Conservation (phyloP, 177 flowering plant genomes). For the Tripterygium wilfordii region DNA sequence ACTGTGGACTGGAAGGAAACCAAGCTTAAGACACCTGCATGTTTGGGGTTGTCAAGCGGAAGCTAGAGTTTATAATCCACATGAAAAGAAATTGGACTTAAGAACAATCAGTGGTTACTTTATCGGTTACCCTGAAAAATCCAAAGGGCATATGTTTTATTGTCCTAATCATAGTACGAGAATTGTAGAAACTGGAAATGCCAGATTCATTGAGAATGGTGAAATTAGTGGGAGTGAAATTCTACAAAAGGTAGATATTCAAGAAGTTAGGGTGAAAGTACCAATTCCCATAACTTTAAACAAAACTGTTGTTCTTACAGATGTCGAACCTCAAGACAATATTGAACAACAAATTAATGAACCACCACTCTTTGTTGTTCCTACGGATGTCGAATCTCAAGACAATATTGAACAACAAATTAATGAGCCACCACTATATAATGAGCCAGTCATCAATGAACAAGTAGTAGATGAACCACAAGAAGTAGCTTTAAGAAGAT, state of each 20-base stretch:
- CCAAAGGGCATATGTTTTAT: not conserved
- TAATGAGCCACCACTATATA: not conserved
- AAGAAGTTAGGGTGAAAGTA: not conserved
- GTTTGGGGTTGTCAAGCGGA: not conserved
- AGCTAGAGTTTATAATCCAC: not conserved
- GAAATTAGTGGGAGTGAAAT: constrained; percentile 3
- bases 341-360: not conserved
- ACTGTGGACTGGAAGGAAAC: not conserved
- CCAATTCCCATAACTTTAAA: not conserved
- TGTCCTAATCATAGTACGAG: not conserved
- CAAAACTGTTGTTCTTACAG: not conserved
- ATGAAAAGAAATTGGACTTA: not conserved
- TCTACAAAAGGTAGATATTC: not conserved
- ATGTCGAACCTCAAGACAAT: not conserved
- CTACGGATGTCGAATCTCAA: no score
- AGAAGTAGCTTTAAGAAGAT: not conserved
- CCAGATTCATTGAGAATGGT: not conserved
- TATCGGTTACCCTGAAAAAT: not conserved
- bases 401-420: no score
- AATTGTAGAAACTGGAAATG: not conserved
- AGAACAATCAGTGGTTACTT: not conserved
- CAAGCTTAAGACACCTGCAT: not conserved
- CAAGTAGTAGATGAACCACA: not conserved
- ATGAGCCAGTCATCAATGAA: constrained; percentile 1
- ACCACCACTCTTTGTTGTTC: no score